phyloP scores from a whole-genome alignment of 2,329 filamentous ascomycete genomes.

The Penicillium sp. region DNA sequence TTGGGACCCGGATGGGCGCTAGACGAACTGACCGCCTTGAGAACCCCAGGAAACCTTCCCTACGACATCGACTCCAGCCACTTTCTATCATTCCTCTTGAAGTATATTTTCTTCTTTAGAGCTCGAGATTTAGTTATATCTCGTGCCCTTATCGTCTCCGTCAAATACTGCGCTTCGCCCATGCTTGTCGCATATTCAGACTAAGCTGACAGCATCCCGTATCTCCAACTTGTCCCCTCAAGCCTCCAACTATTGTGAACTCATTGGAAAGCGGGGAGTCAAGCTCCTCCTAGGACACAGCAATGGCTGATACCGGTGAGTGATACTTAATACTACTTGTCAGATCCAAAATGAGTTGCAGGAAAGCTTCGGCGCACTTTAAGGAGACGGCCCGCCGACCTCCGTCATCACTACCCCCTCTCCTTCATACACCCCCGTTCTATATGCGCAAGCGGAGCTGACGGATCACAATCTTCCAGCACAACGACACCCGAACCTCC shows the following conservation, averaged over 20 bases:
- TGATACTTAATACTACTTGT: not conserved
- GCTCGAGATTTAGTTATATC: slow-evolving; percentile 2
- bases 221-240: slow-evolving; percentile 16
- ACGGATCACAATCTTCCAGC: slow-evolving; percentile 21
- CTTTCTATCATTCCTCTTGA: slow-evolving; percentile 16
- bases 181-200: slow-evolving; percentile 29
- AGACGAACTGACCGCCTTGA: slow-evolving; percentile 25
- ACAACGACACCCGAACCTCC: slow-evolving; percentile 63
- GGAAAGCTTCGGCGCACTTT: slow-evolving; percentile 18
- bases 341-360: not conserved
- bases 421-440: slow-evolving; percentile 3
- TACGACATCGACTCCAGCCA: slow-evolving; percentile 27
- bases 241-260: slow-evolving; percentile 21
- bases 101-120: not conserved
- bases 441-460: slow-evolving; percentile 21
- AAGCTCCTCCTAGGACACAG: slow-evolving; percentile 29
- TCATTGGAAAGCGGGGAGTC: slow-evolving; percentile 26
- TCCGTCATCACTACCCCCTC: slow-evolving; percentile 13
- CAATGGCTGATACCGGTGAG: slow-evolving; percentile 38
- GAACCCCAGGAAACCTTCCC: slow-evolving; percentile 12
- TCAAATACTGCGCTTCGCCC: slow-evolving; percentile 23
- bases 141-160: not conserved
- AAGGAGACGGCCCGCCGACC: slow-evolving; percentile 27
- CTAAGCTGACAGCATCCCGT: slow-evolving; percentile 24
- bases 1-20: slow-evolving; percentile 15